Evolutionary conservation across 2,329 filamentous ascomycete genomes (phyloP).

Genomic region (Mycosphaerella sp.): DNA sequence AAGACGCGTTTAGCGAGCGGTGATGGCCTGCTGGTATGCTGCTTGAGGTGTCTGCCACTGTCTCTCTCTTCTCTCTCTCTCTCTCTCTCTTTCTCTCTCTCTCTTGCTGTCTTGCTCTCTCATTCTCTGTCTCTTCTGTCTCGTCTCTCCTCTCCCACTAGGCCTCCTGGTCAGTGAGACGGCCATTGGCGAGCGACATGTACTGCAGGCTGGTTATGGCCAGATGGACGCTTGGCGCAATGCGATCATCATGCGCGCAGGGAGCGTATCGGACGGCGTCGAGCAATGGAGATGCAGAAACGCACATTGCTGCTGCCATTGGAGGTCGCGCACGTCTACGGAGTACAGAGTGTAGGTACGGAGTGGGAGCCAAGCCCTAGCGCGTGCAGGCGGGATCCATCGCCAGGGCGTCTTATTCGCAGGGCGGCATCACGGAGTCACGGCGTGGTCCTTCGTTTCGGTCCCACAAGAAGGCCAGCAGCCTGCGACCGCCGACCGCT

Average conservation of each 20-base stretch:
- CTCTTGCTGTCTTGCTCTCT: too few relatives aligned
- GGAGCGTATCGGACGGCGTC: slow-evolving; percentile 9
- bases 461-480: slow-evolving; percentile 10
- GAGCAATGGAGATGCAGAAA: slow-evolving; percentile 19
- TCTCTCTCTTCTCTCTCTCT: too few relatives aligned
- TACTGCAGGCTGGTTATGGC: too few relatives aligned
- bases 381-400: slow-evolving; percentile 18
- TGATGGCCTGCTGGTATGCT: too few relatives aligned
- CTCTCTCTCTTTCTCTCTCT: too few relatives aligned
- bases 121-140: too few relatives aligned
- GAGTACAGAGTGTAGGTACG: too few relatives aligned
- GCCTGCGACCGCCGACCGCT: slow-evolving; percentile 15
- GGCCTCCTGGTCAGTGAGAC: too few relatives aligned
- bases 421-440: background rate
- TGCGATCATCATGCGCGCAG: slow-evolving; percentile 1
- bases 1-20: too few relatives aligned
- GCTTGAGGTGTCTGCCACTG: too few relatives aligned
- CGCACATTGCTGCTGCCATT: slow-evolving; percentile 16
- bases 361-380: slow-evolving; percentile 14
- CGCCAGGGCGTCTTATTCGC: slow-evolving; percentile 17
- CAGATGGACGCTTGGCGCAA: background rate
- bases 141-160: too few relatives aligned
- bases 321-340: slow-evolving; percentile 14
- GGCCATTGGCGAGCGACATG: too few relatives aligned
- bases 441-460: slow-evolving; percentile 6